Percentiles rank a stretch among this genome's conserved stretches.
phyloP scores from a whole-genome alignment of 2,329 filamentous ascomycete species.

The Macrophomina pseudophaseolina region DNA sequence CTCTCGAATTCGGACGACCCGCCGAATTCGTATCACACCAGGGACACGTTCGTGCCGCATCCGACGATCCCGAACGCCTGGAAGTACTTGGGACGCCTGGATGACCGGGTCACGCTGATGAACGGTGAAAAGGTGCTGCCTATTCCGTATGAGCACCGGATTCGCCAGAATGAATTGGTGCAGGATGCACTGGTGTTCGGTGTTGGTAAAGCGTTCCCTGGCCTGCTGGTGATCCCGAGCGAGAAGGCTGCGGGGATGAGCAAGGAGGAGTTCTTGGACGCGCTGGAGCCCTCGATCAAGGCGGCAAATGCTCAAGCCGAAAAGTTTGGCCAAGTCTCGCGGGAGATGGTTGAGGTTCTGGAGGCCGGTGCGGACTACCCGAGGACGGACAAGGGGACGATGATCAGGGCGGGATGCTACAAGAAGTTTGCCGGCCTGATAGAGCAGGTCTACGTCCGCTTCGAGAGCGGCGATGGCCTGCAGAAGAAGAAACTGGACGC shows the following conservation, averaged over 20 bases:
- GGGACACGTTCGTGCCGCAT: slow-evolving; percentile 55
- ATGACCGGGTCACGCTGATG: slow-evolving; percentile 54
- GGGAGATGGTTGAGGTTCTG: slow-evolving; percentile 59
- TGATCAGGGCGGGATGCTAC: slow-evolving; percentile 60
- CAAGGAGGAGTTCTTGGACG: slow-evolving; percentile 53
- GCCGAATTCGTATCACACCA: slow-evolving; percentile 53
- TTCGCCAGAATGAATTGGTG: slow-evolving; percentile 59
- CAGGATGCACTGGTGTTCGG: slow-evolving; percentile 65
- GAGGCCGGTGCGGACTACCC: slow-evolving; percentile 53
- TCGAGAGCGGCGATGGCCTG: slow-evolving; percentile 17
- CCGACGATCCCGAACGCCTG: slow-evolving; percentile 51
- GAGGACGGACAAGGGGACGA: slow-evolving; percentile 62
- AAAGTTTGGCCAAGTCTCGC: slow-evolving; percentile 59
- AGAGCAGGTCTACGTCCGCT: slow-evolving; percentile 48
- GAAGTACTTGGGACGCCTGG: slow-evolving; percentile 54
- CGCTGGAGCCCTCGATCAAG: slow-evolving; percentile 57
- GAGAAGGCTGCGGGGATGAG: slow-evolving; percentile 50
- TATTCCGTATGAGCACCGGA: slow-evolving; percentile 57
- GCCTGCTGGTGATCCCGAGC: slow-evolving; percentile 59
- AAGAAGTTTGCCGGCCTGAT: slow-evolving; percentile 55
- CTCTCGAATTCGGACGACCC: slow-evolving; percentile 53
- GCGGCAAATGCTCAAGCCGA: slow-evolving; percentile 57
- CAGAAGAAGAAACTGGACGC: slow-evolving; percentile 36
- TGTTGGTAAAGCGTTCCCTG: slow-evolving; percentile 57
- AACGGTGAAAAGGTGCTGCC: slow-evolving; percentile 59